Percentiles rank a stretch among this genome's conserved stretches.
Conservation (phyloP, 805 yeast species). For the Candida namnaoensis region DNA sequence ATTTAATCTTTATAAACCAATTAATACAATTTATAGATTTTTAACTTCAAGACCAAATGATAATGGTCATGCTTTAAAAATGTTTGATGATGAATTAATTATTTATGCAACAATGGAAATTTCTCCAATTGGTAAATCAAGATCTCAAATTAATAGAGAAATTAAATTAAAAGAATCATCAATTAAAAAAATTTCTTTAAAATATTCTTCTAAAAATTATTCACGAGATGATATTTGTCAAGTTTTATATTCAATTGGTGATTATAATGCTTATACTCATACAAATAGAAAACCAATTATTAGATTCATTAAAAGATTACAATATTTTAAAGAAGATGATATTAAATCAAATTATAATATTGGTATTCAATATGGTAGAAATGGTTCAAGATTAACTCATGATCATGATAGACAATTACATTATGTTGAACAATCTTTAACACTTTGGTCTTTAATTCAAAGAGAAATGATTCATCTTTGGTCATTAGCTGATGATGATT, state of each 20-base stretch:
- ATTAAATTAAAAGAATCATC: slow-evolving; percentile 64
- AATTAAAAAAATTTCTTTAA: slow-evolving; percentile 47
- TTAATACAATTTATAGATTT: slow-evolving; percentile 48
- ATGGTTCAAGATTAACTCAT: slow-evolving; percentile 69
- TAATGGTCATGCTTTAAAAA: slow-evolving; percentile 23
- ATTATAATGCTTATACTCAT: slow-evolving; percentile 63
- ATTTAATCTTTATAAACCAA: slow-evolving; percentile 67
- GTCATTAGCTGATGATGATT: slow-evolving; percentile 70
- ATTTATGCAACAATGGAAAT: slow-evolving; percentile 64
- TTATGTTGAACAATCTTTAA: slow-evolving; percentile 67
- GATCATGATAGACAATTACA: slow-evolving; percentile 65
- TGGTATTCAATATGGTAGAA: slow-evolving; percentile 57
- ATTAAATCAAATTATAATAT: slow-evolving; percentile 33
- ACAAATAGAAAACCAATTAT: slow-evolving; percentile 62
- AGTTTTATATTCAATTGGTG: slow-evolving; percentile 70
- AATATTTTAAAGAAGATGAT: slow-evolving; percentile 36
- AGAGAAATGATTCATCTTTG: slow-evolving; percentile 70
- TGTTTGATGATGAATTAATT: slow-evolving; percentile 52
- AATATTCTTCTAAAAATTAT: slow-evolving; percentile 34
- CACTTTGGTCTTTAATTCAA: slow-evolving; percentile 71
- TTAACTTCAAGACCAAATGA: slow-evolving; percentile 32
- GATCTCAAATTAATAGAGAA: slow-evolving; percentile 45
- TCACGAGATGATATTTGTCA: slow-evolving; percentile 60
- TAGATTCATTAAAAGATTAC: slow-evolving; percentile 47
- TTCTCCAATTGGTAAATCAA: slow-evolving; percentile 45